Evolutionary conservation across 2,329 filamentous ascomycete genomes (phyloP), one percentile per base, ranked within the genome.

Genomic region (Leptographium galeiforme): DNA sequence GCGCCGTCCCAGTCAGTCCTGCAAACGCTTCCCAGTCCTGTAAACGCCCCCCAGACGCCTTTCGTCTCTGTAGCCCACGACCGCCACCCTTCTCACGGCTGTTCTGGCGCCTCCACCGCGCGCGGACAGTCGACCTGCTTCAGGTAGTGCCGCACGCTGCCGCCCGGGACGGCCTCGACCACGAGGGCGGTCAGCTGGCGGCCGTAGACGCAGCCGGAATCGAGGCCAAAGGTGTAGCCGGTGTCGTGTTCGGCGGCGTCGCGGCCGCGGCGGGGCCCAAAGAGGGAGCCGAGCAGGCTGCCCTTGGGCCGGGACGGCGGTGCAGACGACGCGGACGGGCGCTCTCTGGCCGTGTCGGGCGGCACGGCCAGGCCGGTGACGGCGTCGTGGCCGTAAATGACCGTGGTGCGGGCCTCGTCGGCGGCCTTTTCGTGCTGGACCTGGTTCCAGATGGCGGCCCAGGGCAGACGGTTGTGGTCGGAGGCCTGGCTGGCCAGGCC

Each of bases 351-450:
- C 3, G 25, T 25, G 25, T 25, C 25, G 34, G 57, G 38, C 18
- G 58, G 59, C 32, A 60, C 51, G 19, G 57, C 78, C 76, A 94
- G 75, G 0, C 89, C 89, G 3, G 70, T 70, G 61, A 83, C 82
- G 25, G 88, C 79, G 64, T 96, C 88, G 64, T 97, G 91, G 6
- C 90, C 90, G 67, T 95, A 96, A 54, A 95, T 76, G 43, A 95
- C 84, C 1, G 86, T 88, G 43, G 73, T 78, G 11, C 77, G 72
- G 34, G 67, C 59, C 13, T 57, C 48, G 57, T 47, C 55, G 30
- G 48, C 49, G 12, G 57, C 53, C 2, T 64, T 55, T 32, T 62
- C 62, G 52, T 64, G 65, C 61, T 82, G 76, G 54, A 67, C 66
- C 53, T 68, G 68, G 61, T 81, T 76, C 80, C 80, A 84, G 8